phyloP scores from a whole-genome alignment of 2,329 filamentous ascomycete genomes.

The Ramularia endophylla region DNA sequence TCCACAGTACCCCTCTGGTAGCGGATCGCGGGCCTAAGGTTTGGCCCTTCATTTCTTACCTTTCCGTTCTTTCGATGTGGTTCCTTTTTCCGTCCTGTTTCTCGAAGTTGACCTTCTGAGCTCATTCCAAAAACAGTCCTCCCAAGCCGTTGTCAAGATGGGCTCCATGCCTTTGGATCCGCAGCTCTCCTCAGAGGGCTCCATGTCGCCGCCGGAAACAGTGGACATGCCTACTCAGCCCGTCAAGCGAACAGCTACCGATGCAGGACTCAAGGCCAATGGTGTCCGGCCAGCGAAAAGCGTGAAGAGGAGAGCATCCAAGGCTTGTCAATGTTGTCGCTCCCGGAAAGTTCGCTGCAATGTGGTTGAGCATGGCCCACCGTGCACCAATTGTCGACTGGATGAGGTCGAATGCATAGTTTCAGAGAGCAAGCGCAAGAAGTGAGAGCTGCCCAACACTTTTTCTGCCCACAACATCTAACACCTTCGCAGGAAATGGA shows the following conservation, averaged over 20 bases:
- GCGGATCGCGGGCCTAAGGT: constrained; percentile 13
- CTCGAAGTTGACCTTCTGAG: too few species aligned
- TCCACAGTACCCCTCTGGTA: constrained; percentile 18
- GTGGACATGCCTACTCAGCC: constrained; percentile 16
- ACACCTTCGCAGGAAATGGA: constrained; percentile 29
- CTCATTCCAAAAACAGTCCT: too few species aligned
- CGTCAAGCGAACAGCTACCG: constrained; percentile 52
- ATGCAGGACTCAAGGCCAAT: constrained; percentile 49
- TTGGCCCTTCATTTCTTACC: constrained; percentile 14
- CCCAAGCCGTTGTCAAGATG: constrained; percentile 10
- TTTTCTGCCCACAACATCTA: background rate
- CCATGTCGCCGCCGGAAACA: constrained; percentile 25
- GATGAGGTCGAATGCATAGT: constrained; percentile 69
- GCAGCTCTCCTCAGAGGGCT: constrained; percentile 24
- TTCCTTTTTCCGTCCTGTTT: constrained; percentile 6
- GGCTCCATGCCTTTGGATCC: constrained; percentile 19
- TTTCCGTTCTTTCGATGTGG: constrained; percentile 8
- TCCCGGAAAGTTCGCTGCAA: constrained; percentile 90
- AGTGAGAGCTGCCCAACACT: constrained; percentile 51
- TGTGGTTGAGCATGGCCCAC: constrained; percentile 77
- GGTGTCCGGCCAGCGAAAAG: constrained; percentile 46
- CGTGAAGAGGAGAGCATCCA: constrained; percentile 80
- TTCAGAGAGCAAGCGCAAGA: constrained; percentile 72
- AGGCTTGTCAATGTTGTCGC: constrained; percentile 83
- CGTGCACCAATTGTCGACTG: constrained; percentile 81